phyloP scores from a whole-genome alignment of 768 basidiomycete species.

The Boletus rubropictus region DNA sequence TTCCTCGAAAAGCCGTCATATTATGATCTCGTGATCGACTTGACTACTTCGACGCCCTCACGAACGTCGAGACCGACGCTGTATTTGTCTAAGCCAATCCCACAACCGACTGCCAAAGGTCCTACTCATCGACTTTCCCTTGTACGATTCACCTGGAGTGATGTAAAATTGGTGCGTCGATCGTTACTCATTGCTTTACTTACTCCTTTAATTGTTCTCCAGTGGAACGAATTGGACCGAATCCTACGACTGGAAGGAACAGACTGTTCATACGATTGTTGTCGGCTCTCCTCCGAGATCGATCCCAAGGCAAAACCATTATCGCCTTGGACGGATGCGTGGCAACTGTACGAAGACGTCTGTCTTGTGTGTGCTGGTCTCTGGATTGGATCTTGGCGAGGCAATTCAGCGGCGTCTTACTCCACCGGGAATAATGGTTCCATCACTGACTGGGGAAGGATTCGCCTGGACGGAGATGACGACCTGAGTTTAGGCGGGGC shows the following conservation, averaged over 20 bases:
- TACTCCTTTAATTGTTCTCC: background rate
- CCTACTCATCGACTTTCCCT: conserved; percentile 53
- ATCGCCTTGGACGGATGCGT: conserved; percentile 64
- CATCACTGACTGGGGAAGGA: conserved; percentile 47
- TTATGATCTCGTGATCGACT: conserved; percentile 78
- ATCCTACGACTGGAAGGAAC: conserved; percentile 51
- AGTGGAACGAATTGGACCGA: conserved; percentile 79
- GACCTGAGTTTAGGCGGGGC: conserved; percentile 40
- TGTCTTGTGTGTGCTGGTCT: conserved; percentile 76
- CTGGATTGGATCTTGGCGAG: conserved; percentile 69
- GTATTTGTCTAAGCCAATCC: conserved; percentile 49
- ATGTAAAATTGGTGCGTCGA: conserved; percentile 58
- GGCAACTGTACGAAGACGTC: conserved; percentile 81
- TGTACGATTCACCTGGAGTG: conserved; percentile 79
- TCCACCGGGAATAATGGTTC: conserved; percentile 43
- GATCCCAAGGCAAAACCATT: conserved; percentile 36
- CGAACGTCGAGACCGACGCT: conserved; percentile 62
- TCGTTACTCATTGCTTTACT: background rate
- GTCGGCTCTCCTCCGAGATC: conserved; percentile 26
- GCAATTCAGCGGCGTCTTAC: conserved; percentile 43
- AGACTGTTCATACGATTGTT: conserved; percentile 30
- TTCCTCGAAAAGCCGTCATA: conserved; percentile 75
- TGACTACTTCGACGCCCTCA: conserved; percentile 60
- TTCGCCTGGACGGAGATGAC: conserved; percentile 64
- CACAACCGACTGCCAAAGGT: conserved; percentile 32